Evolutionary conservation across 1,284 basidiomycete genomes (phyloP), one percentile per base, ranked within the genome.

Genomic region (Ustilago xerochloae): DNA sequence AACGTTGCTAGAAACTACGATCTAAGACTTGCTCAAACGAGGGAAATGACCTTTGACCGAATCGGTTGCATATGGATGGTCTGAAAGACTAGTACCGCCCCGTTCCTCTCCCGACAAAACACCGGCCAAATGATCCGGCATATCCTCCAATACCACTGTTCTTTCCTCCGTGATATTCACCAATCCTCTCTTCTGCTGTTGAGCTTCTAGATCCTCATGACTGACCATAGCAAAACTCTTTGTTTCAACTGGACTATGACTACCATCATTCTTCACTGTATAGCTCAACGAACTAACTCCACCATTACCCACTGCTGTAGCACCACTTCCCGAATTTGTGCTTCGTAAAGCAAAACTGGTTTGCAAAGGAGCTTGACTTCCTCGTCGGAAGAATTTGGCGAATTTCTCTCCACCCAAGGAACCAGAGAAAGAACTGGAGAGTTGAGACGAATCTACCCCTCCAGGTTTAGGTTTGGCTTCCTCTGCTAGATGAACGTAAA

Each of bases 401-500:
- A 72, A 26, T 52, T 66, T 72, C 18, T 72, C 69, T 18, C 41
- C 53, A 13, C 65, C 51, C 5, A n/a, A n/a, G n/a, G 56, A 54
- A 9, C 55, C 39, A 41, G 32, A 55, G 24, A 48, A 33, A 7
- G 43, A 53, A 24, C 54, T 53, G 39, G 41, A 45, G 39, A 69
- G 54, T 22, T 60, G 58, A 26, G 54, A 46, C 6, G 57, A 62
- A 30, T 28, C 35, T 58, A 72, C 51, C 15, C 73, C 73, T 3
- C 52, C 56, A 13, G 58, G 53, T 28, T 61, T 57, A 29, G 67
- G 74, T 28, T 62, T 63, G 15, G 74, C 76, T 47, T 74, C 76
- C 26, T 71, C 49, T 32, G 64, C 63, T 3, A 80, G 66, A 24
- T 69, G 48, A 30, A 71, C 65, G 71, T 79, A 80, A 20, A 80